phyloP scores from a whole-genome alignment of 495 filamentous ascomycete genomes.

The Recurvomyces mirabilis region DNA sequence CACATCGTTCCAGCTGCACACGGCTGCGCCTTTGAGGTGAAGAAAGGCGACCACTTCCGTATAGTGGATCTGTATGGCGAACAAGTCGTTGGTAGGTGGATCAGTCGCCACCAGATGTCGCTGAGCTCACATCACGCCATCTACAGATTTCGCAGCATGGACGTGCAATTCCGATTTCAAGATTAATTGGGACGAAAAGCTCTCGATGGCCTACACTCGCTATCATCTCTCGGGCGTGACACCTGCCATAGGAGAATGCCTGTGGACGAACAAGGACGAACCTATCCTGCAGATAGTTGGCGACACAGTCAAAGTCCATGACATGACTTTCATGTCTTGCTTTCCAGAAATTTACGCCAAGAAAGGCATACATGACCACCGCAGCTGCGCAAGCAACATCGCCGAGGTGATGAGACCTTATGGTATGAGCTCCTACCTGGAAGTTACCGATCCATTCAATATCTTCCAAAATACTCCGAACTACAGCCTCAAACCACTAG shows the following conservation, averaged over 20 bases:
- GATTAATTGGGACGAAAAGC: slow-evolving; percentile 25
- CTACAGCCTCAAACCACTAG: slow-evolving; percentile 30
- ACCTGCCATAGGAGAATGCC: slow-evolving; percentile 29
- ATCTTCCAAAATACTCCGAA: slow-evolving; percentile 34
- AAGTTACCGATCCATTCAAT: slow-evolving; percentile 29
- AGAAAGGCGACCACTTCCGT: slow-evolving; percentile 27
- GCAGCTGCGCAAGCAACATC: slow-evolving; percentile 31
- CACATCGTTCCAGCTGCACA: slow-evolving; percentile 18
- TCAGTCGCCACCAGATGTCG: not conserved
- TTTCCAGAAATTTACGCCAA: slow-evolving; percentile 30
- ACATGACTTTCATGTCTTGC: slow-evolving; percentile 35
- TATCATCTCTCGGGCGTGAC: slow-evolving; percentile 29
- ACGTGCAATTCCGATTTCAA: slow-evolving; percentile 16
- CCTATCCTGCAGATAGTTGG: slow-evolving; percentile 25
- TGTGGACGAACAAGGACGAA: slow-evolving; percentile 29
- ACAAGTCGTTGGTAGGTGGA: slow-evolving; percentile 30
- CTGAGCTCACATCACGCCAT: not conserved
- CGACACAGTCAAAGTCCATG: slow-evolving; percentile 31
- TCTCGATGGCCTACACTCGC: slow-evolving; percentile 32
- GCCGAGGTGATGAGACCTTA: slow-evolving; percentile 27
- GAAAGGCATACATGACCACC: slow-evolving; percentile 25
- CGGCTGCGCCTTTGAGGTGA: slow-evolving; percentile 28
- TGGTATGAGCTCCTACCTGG: slow-evolving; percentile 23
- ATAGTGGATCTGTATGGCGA: slow-evolving; percentile 31
- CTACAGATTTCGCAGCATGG: slow-evolving; percentile 34